phyloP scores from a whole-genome alignment of 129 eudicot species.

The carrot (Daucus carota) region DNA sequence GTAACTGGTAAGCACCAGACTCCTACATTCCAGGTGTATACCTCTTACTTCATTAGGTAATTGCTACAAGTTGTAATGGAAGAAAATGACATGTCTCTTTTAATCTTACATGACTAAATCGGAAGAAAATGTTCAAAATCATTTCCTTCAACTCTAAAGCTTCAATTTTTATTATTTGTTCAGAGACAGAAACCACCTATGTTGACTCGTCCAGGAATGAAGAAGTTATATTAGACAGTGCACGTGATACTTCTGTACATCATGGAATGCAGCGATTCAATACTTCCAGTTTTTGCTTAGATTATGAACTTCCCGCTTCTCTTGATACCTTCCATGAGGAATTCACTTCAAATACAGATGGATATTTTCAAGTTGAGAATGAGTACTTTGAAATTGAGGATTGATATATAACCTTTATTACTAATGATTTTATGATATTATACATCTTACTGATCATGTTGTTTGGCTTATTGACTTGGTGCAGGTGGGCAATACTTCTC shows the following conservation, averaged over 20 bases:
- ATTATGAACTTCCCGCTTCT: slow-evolving; percentile 17
- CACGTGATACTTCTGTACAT: slow-evolving; percentile 16
- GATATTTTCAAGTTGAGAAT: slow-evolving; percentile 25
- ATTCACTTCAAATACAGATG: slow-evolving; percentile 28
- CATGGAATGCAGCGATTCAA: slow-evolving; percentile 11
- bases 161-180: slow-evolving; percentile 16
- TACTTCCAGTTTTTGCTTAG: slow-evolving; percentile 11
- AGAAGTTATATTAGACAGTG: slow-evolving; percentile 17
- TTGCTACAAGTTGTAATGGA: background rate
- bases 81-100: background rate
- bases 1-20: slow-evolving; percentile 28
- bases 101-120: background rate
- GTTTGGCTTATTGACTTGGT: slow-evolving; percentile 7
- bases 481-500: slow-evolving; percentile 41
- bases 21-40: background rate
- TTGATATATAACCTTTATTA: slow-evolving; percentile 1
- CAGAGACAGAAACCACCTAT: slow-evolving; percentile 27
- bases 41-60: background rate
- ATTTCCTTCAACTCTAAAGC: slow-evolving; percentile 16
- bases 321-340: slow-evolving; percentile 39
- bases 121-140: background rate
- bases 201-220: slow-evolving; percentile 16
- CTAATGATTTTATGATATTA: background rate
- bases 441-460: background rate
- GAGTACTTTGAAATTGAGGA: slow-evolving; percentile 29